Conservation (phyloP, 495 filamentous ascomycete species). For the Penicillium atrosanguineum region DNA sequence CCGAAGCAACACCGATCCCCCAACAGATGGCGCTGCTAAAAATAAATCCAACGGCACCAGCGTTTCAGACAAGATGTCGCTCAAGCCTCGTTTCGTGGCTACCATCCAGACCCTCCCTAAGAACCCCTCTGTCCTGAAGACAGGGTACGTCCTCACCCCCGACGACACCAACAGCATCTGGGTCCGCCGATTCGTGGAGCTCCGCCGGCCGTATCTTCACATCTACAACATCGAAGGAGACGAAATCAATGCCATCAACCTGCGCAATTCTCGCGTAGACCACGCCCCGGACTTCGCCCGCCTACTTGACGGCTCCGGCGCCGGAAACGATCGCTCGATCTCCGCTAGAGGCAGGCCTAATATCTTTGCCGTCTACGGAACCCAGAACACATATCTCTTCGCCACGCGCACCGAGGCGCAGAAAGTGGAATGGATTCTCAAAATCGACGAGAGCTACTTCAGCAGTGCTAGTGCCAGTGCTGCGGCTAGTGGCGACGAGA, state of each 20-base stretch:
- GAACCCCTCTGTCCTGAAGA: slow-evolving; percentile 72
- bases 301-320: slow-evolving; percentile 56
- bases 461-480: slow-evolving; percentile 35
- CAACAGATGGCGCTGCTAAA: slow-evolving; percentile 60
- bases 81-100: slow-evolving; percentile 60
- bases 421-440: slow-evolving; percentile 92
- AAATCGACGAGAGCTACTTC: slow-evolving; percentile 64
- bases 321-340: slow-evolving; percentile 25
- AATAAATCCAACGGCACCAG: slow-evolving; percentile 29
- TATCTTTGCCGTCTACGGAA: slow-evolving; percentile 91
- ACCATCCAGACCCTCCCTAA: slow-evolving; percentile 70
- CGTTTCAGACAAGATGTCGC: slow-evolving; percentile 27
- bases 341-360: slow-evolving; percentile 57
- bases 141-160: slow-evolving; percentile 80
- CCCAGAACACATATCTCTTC: slow-evolving; percentile 92
- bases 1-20: slow-evolving; percentile 73
- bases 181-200: slow-evolving; percentile 88
- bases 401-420: slow-evolving; percentile 81
- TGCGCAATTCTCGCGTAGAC: slow-evolving; percentile 82
- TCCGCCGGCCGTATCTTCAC: slow-evolving; percentile 89
- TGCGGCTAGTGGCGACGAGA: slow-evolving; percentile 23
- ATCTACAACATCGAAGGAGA: slow-evolving; percentile 83
- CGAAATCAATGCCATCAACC: slow-evolving; percentile 82
- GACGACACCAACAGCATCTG: slow-evolving; percentile 69
- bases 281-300: slow-evolving; percentile 81